Conservation (phyloP, 208 protist genomes). For the Herpetomonas samuelpessoai region DNA sequence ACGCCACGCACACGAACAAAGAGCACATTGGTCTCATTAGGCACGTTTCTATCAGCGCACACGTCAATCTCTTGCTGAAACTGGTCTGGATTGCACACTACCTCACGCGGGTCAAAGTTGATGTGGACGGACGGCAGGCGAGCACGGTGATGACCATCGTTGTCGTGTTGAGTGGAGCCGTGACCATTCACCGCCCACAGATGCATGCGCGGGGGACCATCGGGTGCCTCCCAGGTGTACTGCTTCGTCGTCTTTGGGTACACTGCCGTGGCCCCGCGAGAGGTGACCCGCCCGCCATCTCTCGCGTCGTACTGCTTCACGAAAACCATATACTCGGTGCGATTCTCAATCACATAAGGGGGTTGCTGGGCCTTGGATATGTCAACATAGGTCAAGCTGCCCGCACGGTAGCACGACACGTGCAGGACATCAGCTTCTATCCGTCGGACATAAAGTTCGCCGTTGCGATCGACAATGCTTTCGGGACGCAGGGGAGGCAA, state of each 20-base stretch:
- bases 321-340: slow-evolving; percentile 48
- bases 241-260: slow-evolving; percentile 53
- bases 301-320: slow-evolving; percentile 34
- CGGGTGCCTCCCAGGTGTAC: slow-evolving; percentile 58
- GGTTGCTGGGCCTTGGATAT: slow-evolving; percentile 41
- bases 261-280: slow-evolving; percentile 23
- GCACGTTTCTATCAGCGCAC: background rate
- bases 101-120: slow-evolving; percentile 58
- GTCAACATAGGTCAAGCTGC: slow-evolving; percentile 53
- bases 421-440: slow-evolving; percentile 46
- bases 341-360: slow-evolving; percentile 76
- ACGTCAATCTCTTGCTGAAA: slow-evolving; percentile 28
- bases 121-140: slow-evolving; percentile 23
- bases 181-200: slow-evolving; percentile 23
- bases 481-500: slow-evolving; percentile 42
- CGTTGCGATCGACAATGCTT: slow-evolving; percentile 32
- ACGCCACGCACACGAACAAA: slow-evolving; percentile 73
- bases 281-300: background rate
- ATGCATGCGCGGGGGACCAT: slow-evolving; percentile 22
- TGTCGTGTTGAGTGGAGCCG: slow-evolving; percentile 1
- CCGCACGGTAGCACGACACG: slow-evolving; percentile 36
- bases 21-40: slow-evolving; percentile 21
- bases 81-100: slow-evolving; percentile 23
- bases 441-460: slow-evolving; percentile 34
- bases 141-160: background rate